These are phyloP conservation scores for Phyllosticta ampelicida DNA, from an alignment of 2,329 filamentous ascomycete species.

Conservation along the genomic window DNA sequence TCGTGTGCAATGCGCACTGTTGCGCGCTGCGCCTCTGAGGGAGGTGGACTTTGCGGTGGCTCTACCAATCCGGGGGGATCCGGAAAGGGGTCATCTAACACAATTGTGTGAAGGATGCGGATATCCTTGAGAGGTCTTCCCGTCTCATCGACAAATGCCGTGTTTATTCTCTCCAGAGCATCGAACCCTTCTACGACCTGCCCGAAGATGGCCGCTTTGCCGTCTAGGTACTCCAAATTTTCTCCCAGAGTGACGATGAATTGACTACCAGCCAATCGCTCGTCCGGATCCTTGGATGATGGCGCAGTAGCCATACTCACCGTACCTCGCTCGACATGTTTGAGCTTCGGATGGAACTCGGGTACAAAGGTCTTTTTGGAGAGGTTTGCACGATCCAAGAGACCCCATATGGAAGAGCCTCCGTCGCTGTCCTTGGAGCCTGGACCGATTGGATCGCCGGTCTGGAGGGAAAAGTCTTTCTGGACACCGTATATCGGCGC, in stretches of 20 bases:
- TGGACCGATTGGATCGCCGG: constrained; percentile 85
- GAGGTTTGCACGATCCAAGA: constrained; percentile 50
- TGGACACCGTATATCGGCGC: constrained; percentile 85
- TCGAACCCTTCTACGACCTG: constrained; percentile 96
- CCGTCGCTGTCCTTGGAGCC: constrained; percentile 78
- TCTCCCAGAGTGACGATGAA: constrained; percentile 90
- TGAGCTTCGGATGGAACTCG: constrained; percentile 77
- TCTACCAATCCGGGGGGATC: constrained; percentile 69
- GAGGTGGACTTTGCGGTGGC: constrained; percentile 68
- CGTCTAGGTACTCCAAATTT: constrained; percentile 80
- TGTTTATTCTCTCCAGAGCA: constrained; percentile 84
- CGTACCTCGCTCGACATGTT: constrained; percentile 79
- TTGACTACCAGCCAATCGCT: constrained; percentile 75
- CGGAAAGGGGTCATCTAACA: constrained; percentile 84
- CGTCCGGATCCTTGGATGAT: constrained; percentile 64
- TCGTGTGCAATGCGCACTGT: constrained; percentile 90
- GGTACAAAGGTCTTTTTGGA: constrained; percentile 68
- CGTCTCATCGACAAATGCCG: constrained; percentile 73
- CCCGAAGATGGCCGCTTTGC: constrained; percentile 89
- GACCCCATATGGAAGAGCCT: constrained; percentile 85
- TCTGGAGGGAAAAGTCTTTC: constrained; percentile 93
- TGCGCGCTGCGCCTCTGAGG: constrained; percentile 73
- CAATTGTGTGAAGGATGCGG: constrained; percentile 80
- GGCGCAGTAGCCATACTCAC: constrained; percentile 96
- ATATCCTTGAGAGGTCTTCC: constrained; percentile 89